phyloP scores from a whole-genome alignment of 1,139 yeast species.

The Oligophagozyma castellii region DNA sequence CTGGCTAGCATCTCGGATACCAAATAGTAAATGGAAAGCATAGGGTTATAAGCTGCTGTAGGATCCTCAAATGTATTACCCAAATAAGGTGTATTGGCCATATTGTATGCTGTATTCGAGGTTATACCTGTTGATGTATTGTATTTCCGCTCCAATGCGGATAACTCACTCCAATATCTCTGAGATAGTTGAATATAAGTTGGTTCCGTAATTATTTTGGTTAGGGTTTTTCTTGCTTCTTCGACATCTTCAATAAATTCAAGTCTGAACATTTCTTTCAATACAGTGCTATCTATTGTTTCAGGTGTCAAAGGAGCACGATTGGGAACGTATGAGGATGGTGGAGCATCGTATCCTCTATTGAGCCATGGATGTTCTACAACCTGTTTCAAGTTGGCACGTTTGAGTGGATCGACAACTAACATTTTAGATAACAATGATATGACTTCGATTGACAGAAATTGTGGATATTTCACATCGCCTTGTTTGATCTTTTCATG shows the following conservation, averaged over 20 bases:
- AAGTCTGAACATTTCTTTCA: conserved; percentile 62
- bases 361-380: conserved; percentile 91
- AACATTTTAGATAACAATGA: conserved; percentile 78
- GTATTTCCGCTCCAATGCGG: too few relatives aligned
- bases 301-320: conserved; percentile 63
- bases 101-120: conserved; percentile 5
- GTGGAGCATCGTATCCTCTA: conserved; percentile 68
- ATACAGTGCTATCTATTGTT: conserved; percentile 47
- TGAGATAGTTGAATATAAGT: conserved; percentile 40
- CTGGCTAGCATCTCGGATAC: conserved; percentile 74
- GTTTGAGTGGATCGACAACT: conserved; percentile 70
- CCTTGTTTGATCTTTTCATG: conserved; percentile 94
- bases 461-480: conserved; percentile 78
- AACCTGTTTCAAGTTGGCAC: conserved; percentile 73
- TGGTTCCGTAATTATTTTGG: conserved; percentile 45
- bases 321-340: conserved; percentile 60
- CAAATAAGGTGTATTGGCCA: conserved; percentile 1
- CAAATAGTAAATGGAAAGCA: conserved; percentile 72
- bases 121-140: too few relatives aligned
- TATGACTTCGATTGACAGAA: conserved; percentile 71
- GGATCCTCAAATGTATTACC: conserved; percentile 44
- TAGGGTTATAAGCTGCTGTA: conserved; percentile 81
- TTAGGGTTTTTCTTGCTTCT: conserved; percentile 43
- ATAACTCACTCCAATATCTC: conserved; percentile 14
- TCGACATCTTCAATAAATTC: conserved; percentile 64